Evolutionary conservation across 2,329 filamentous ascomycete species (phyloP).

Genomic region (Cladosporium sp.): DNA sequence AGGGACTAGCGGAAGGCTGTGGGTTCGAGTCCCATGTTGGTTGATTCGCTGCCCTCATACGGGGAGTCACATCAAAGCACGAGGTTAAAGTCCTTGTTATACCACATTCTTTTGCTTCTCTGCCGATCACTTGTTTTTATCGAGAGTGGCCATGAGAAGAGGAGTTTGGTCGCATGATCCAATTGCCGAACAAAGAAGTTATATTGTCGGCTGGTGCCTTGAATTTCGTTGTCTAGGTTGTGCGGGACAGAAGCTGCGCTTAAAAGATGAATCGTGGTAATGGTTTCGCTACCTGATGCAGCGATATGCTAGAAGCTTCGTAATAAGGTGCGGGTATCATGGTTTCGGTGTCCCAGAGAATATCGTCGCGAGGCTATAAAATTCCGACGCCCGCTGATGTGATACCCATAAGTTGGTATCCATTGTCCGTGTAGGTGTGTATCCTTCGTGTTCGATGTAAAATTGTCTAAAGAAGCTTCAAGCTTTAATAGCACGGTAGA

Average conservation of each 20-base stretch:
- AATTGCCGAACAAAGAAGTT: too few relatives aligned
- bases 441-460: background rate
- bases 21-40: constrained; percentile 23
- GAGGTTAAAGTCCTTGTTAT: background rate
- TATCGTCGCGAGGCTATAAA: background rate
- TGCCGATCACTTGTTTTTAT: background rate
- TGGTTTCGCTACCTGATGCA: background rate
- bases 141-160: too few relatives aligned
- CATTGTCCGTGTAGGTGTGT: background rate
- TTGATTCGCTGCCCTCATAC: background rate
- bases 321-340: background rate
- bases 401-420: background rate
- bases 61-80: background rate
- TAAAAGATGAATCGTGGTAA: background rate
- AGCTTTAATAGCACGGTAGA: background rate
- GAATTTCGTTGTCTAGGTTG: too few relatives aligned
- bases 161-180: too few relatives aligned
- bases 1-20: constrained; percentile 21
- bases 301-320: background rate
- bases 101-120: background rate
- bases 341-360: background rate
- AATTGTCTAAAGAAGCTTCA: background rate
- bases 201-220: too few relatives aligned
- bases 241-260: too few relatives aligned
- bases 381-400: too few relatives aligned